Evolutionary conservation across 2,329 filamentous ascomycete genomes (phyloP).

Genomic region (Pseudogymnoascus sp.): DNA sequence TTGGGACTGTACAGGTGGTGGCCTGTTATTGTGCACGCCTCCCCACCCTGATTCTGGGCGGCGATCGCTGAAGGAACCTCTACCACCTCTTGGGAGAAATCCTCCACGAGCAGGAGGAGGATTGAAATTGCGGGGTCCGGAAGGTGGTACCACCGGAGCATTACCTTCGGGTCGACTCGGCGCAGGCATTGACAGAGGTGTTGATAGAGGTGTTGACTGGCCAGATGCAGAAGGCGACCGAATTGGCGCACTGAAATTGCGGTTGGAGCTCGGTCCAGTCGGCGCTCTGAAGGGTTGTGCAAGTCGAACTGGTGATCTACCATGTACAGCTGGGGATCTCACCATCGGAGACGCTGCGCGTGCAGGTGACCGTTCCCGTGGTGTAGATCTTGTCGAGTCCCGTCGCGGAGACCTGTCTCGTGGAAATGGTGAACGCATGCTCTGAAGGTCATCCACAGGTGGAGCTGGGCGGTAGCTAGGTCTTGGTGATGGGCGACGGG

Average conservation of each 20-base stretch:
- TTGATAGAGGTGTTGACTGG: conserved; percentile 13
- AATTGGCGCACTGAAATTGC: conserved; percentile 23
- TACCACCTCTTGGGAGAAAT: conserved; percentile 22
- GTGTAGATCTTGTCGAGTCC: conserved; percentile 25
- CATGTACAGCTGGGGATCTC: conserved; percentile 13
- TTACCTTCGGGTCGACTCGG: conserved; percentile 19
- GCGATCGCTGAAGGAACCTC: conserved; percentile 25
- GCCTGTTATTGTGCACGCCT: conserved; percentile 20
- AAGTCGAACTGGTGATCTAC: conserved; percentile 26
- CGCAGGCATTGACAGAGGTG: conserved; percentile 16
- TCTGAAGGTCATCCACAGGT: conserved; percentile 22
- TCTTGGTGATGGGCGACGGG: conserved; percentile 53
- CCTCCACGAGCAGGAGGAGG: conserved; percentile 20
- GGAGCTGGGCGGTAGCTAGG: conserved; percentile 33
- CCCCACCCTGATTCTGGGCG: conserved; percentile 26
- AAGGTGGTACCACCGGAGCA: conserved; percentile 22
- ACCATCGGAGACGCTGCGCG: conserved; percentile 15
- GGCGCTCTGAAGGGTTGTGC: conserved; percentile 25
- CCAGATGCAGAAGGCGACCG: conserved; percentile 11
- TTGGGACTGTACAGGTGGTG: conserved; percentile 21
- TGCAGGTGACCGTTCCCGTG: conserved; percentile 25
- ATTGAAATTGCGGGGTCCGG: conserved; percentile 29
- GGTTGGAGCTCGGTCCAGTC: conserved; percentile 26
- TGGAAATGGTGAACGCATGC: conserved; percentile 22
- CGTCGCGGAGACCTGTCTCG: conserved; percentile 10